Conservation (phyloP, 179 eudicot genomes). For the Monotropa hypopitys region DNA sequence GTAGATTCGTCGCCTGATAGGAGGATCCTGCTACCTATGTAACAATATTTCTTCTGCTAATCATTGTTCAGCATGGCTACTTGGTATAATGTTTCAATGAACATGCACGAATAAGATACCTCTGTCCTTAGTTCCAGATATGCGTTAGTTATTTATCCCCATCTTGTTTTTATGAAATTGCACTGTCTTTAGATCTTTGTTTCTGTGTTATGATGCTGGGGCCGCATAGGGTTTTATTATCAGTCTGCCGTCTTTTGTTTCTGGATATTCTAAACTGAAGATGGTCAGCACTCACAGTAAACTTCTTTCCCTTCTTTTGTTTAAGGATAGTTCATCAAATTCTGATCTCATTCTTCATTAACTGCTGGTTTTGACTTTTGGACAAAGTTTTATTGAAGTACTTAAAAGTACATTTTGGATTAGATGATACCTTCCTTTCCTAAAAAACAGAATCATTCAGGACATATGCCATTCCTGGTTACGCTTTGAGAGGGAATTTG, state of each 20-base stretch:
- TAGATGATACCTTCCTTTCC: slow-evolving; percentile 29
- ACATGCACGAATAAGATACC: not conserved
- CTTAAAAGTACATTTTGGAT: slow-evolving; percentile 13
- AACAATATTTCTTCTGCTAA: not conserved
- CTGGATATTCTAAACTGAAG: not conserved
- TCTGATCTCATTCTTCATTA: not conserved
- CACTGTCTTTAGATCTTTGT: not conserved
- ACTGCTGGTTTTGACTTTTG: not conserved
- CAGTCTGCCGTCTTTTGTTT: not conserved
- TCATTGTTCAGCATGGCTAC: not conserved
- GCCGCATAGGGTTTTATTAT: not conserved
- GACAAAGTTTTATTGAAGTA: not conserved
- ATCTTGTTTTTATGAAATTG: not conserved
- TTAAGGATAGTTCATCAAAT: not conserved
- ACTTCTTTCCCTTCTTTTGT: not conserved
- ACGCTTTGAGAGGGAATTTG: slow-evolving; percentile 82
- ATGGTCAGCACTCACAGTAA: not conserved
- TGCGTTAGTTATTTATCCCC: not conserved
- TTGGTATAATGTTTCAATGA: not conserved
- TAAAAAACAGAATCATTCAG: slow-evolving; percentile 43
- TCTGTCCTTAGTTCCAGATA: not conserved
- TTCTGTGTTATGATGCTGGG: not conserved
- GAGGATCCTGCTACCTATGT: too few species aligned
- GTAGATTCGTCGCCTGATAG: too few species aligned
- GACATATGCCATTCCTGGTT: slow-evolving; percentile 90